phyloP scores from a whole-genome alignment of 2,329 filamentous ascomycete species.

The Aspergillus vadensis region DNA sequence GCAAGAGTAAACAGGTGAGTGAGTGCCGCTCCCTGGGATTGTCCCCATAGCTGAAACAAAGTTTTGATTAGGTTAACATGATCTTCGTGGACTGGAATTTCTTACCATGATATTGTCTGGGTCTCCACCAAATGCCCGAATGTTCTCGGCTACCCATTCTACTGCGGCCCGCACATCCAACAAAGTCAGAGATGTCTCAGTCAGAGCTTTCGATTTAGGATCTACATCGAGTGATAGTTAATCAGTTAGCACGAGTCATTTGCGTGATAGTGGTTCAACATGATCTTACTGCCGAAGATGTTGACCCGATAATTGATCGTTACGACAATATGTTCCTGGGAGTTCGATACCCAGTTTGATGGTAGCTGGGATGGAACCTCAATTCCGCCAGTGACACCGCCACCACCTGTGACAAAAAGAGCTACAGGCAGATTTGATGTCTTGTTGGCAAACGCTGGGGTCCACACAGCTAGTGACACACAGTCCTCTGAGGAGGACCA shows the following conservation, averaged over 20 bases:
- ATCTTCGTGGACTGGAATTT: neutral
- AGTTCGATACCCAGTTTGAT: neutral
- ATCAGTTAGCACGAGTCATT: too few species aligned
- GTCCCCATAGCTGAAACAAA: constrained; percentile 26
- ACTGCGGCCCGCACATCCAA: neutral
- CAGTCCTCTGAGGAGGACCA: neutral
- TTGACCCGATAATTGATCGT: constrained; percentile 4
- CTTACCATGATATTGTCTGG: neutral
- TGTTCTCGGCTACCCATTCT: constrained; percentile 2
- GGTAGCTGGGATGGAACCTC: neutral
- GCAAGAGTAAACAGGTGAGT: constrained; percentile 28
- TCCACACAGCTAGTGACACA: neutral
- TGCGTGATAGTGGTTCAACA: too few species aligned
- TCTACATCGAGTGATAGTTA: too few species aligned
- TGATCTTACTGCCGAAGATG: constrained; percentile 2
- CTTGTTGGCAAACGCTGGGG: neutral
- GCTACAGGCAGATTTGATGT: neutral
- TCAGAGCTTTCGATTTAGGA: neutral
- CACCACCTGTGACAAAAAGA: neutral
- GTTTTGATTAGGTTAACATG: too few species aligned
- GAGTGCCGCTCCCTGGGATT: constrained; percentile 26
- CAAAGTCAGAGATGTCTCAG: neutral
- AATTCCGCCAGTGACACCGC: neutral
- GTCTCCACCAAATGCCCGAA: neutral
- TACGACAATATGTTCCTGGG: constrained; percentile 1